Conservation (phyloP, 2,329 filamentous ascomycete genomes). For the Fusarium solani-melongenae region DNA sequence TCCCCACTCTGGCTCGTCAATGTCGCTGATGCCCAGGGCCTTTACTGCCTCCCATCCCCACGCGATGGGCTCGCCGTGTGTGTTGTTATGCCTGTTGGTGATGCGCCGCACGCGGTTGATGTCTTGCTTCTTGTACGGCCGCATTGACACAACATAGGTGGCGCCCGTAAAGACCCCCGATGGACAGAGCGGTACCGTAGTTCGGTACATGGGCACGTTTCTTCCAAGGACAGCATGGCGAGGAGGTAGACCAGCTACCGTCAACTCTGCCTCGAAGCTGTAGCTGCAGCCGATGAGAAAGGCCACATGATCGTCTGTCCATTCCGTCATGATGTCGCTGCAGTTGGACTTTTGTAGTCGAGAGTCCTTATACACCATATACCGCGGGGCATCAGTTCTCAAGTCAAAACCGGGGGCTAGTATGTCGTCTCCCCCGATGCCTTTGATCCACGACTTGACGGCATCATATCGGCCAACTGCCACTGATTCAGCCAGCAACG, state of each 20-base stretch:
- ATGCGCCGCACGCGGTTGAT: conserved; percentile 65
- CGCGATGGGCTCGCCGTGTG: conserved; percentile 72
- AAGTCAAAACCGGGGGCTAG: conserved; percentile 63
- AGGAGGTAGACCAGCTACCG: conserved; percentile 60
- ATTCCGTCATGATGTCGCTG: conserved; percentile 59
- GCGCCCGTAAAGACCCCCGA: conserved; percentile 67
- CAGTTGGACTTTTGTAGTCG: conserved; percentile 51
- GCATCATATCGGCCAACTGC: conserved; percentile 54
- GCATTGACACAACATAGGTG: conserved; percentile 72
- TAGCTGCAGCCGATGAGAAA: conserved; percentile 74
- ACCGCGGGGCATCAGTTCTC: conserved; percentile 67
- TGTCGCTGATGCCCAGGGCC: conserved; percentile 64
- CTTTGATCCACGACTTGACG: conserved; percentile 48
- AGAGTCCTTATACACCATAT: conserved; percentile 67
- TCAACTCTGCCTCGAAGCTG: conserved; percentile 70
- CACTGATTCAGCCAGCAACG: conserved; percentile 65
- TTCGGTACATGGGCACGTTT: conserved; percentile 72
- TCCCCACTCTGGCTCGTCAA: conserved; percentile 67
- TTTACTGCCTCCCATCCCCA: conserved; percentile 71
- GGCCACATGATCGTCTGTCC: conserved; percentile 68
- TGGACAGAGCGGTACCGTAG: conserved; percentile 64
- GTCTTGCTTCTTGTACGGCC: conserved; percentile 62
- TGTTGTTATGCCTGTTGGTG: conserved; percentile 64
- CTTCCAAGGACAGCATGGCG: conserved; percentile 59
- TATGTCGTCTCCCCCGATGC: conserved; percentile 22